Evolutionary conservation across 2,329 filamentous ascomycete genomes (phyloP), one percentile per base, ranked within the genome.

Genomic region (Trichophyton benhamiae): DNA sequence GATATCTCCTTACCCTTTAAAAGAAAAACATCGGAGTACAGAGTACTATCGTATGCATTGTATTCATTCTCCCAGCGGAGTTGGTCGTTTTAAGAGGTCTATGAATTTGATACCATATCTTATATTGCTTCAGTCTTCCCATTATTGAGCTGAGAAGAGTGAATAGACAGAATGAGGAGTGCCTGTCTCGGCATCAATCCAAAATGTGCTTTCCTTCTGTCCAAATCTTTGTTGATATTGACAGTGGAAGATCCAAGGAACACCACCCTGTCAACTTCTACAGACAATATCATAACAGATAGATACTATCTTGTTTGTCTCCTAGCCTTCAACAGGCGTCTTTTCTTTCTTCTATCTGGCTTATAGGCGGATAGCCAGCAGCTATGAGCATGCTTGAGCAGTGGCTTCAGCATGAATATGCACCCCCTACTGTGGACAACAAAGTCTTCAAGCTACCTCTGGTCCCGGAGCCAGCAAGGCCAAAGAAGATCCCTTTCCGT

Each of bases 351-450:
- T n/a, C 25, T n/a, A 55, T 53, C 22, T 53, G 22, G 15, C 25
- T 8, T 53, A 30, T 15, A 36, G n/a, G 20, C 8, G n/a, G 8
- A 20, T 25, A 33, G 33, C 3, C 52, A 55, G 27, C n/a, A 27
- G 7, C n/a, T 3, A 52, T 55, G 52, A 55, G 33, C 15, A 55
- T 36, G 27, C 22, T 55, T 55, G 52, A 55, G 9, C 52, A 55
- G 52, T 55, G 52, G 52, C 52, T 55, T 55, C 52, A 55, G 33
- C 20, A 55, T 20, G 52, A 55, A 55, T 55, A 55, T 36, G 52
- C 52, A 8, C 52, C 52, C 7, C 52, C 52, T 8, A 55, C 52
- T 7, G 27, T 55, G 6, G 52, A 55, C 13, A 55, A 55, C 27
- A 36, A 55, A 30, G 52, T 55, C 52, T 55, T 55, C n/a, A 55